Conservation (phyloP, 1,284 basidiomycete genomes). For the Melampsora americana region DNA sequence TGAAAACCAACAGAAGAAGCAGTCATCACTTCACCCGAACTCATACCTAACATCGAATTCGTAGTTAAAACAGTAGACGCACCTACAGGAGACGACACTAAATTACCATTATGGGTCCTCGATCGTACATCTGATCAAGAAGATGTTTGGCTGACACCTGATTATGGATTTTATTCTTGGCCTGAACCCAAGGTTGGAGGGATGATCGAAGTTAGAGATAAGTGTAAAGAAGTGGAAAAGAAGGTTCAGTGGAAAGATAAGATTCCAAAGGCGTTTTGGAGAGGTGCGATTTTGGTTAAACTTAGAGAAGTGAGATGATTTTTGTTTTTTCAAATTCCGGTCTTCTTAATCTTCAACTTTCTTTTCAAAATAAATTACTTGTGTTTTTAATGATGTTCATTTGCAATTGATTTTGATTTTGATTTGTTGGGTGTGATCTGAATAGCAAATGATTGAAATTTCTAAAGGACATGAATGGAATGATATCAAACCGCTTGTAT, state of each 20-base stretch:
- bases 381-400: too few relatives aligned
- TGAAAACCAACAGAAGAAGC: conserved; percentile 47
- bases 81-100: conserved; percentile 6
- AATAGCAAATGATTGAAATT: conserved; percentile 30
- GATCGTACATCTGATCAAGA: conserved; percentile 48
- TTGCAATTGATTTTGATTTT: background rate
- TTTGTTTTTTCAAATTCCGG: too few relatives aligned
- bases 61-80: conserved; percentile 50
- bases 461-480: conserved; percentile 29
- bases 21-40: conserved; percentile 49
- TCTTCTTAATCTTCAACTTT: too few relatives aligned
- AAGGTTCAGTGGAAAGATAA: conserved; percentile 18
- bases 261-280: conserved; percentile 41
- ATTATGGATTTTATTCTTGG: conserved; percentile 52
- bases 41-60: conserved; percentile 53
- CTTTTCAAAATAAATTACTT: too few relatives aligned
- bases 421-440: background rate
- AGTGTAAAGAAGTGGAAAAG: conserved; percentile 17
- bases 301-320: conserved; percentile 34
- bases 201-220: conserved; percentile 42
- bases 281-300: conserved; percentile 32
- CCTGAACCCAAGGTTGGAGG: conserved; percentile 47
- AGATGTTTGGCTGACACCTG: conserved; percentile 53
- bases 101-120: conserved; percentile 48
- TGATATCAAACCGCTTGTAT: conserved; percentile 28